These are phyloP conservation scores for Leccinellum albellum DNA, from an alignment of 768 basidiomycete species.

Conservation along the genomic window DNA sequence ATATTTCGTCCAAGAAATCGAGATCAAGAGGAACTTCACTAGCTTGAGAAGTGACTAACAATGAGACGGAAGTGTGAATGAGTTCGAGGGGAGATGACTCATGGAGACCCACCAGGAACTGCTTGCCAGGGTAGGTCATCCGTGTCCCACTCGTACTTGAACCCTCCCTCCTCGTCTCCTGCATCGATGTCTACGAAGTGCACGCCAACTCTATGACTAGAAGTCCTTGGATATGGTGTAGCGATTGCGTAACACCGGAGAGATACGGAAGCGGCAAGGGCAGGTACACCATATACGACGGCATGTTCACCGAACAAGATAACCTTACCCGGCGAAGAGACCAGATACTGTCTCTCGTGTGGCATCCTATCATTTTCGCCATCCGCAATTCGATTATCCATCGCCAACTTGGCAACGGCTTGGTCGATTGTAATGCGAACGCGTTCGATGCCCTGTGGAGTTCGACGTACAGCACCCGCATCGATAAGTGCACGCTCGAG, in stretches of 20 bases:
- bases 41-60: constrained; percentile 14
- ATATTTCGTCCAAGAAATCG: constrained; percentile 69
- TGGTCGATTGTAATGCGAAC: constrained; percentile 49
- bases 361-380: neutral
- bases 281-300: constrained; percentile 97
- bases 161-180: constrained; percentile 33
- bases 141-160: constrained; percentile 79
- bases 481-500: constrained; percentile 89
- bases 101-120: constrained; percentile 38
- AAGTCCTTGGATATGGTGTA: constrained; percentile 61
- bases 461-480: constrained; percentile 78
- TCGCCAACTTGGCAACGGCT: constrained; percentile 67
- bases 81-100: neutral
- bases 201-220: constrained; percentile 47
- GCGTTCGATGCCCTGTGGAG: constrained; percentile 38
- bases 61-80: neutral
- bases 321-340: constrained; percentile 96
- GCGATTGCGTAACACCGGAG: constrained; percentile 90
- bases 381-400: constrained; percentile 26
- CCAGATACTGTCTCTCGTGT: constrained; percentile 65
- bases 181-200: constrained; percentile 72
- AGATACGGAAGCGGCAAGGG: constrained; percentile 91
- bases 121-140: constrained; percentile 76
- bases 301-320: constrained; percentile 99
- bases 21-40: constrained; percentile 54